Evolutionary conservation across 2,329 filamentous ascomycete species (phyloP).

Genomic region (Elsinoe australis): DNA sequence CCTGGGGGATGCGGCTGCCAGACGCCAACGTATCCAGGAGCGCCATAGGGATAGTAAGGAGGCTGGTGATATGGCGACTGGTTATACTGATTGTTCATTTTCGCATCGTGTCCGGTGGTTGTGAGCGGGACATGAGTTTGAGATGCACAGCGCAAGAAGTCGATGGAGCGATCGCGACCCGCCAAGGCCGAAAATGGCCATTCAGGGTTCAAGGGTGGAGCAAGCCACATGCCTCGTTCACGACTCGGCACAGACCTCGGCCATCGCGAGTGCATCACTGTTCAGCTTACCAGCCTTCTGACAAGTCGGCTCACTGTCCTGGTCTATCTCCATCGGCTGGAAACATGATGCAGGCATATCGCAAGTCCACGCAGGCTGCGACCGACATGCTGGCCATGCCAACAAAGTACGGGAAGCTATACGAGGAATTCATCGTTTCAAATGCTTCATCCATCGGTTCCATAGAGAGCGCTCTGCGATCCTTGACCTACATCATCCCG

Average conservation of each 20-base stretch:
- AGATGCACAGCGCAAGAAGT: constrained; percentile 11
- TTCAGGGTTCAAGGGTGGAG: constrained; percentile 7
- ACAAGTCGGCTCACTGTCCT: not conserved
- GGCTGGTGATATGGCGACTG: constrained; percentile 13
- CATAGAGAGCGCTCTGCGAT: constrained; percentile 87
- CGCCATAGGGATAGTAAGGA: constrained; percentile 10
- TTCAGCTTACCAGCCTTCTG: not conserved
- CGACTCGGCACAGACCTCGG: not conserved
- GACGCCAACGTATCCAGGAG: constrained; percentile 13
- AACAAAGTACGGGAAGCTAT: constrained; percentile 44
- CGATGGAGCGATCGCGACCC: constrained; percentile 13
- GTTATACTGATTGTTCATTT: constrained; percentile 14
- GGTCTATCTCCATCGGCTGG: not conserved
- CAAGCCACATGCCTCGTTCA: constrained; percentile 1
- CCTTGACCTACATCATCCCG: constrained; percentile 93
- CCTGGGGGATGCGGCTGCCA: constrained; percentile 7
- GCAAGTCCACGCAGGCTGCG: constrained; percentile 19
- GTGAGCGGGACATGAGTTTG: not conserved
- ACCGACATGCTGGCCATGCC: constrained; percentile 23
- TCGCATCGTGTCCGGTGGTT: constrained; percentile 13
- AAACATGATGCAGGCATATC: constrained; percentile 18
- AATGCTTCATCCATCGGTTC: constrained; percentile 90
- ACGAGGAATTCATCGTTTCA: constrained; percentile 87
- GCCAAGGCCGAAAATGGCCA: constrained; percentile 14
- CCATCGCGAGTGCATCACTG: constrained; percentile 2